Evolutionary conservation across 139 green algal genomes (phyloP), one percentile per base, ranked within the genome.

Genomic region (Micractinium sp.): DNA sequence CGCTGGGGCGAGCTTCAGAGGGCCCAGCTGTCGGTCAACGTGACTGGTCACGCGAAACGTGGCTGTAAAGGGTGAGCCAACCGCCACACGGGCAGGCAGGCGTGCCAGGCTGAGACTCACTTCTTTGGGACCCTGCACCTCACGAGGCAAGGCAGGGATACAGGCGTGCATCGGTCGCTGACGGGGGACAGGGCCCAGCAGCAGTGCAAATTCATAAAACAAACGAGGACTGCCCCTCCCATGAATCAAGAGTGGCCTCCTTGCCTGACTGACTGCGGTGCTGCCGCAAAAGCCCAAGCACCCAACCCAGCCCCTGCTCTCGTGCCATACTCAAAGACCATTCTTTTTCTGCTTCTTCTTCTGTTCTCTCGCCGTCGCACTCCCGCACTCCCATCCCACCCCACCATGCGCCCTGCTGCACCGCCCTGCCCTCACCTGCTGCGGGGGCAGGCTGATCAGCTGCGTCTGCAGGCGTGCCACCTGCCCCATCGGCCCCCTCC

Each of bases 381-480:
- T 80, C 2, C 29, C 29, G 31, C 31, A 80, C 56, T 9, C 7
- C 81, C n/a, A 31, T 23, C 31, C n/a, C 18, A 60, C 5, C 31
- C 41, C 81, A 56, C 12, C 13, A 15, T 31, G n/a, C n/a, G 16
- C 33, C 15, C 18, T 18, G 9, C 1, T 29, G 2, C 27, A 36
- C 20, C 2, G 20, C 20, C 20, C 63, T 23, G 63, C 63, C n/a
- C 35, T 35, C 60, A 75, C 33, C 56, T 53, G 81, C 67, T 41
- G 60, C n/a, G 36, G 56, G 0, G 86, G 61, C 19, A 84, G 63
- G 77, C 81, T 66, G 78, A 96, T 96, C 41, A 89, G 87, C 88
- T 96, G 94, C 5, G 94, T 96, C 89, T 96, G 94, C 67, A 96
- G 81, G 13, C 92, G 89, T 9, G 93, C 94, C 29, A 88, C 41